Conservation (phyloP, 768 basidiomycete genomes). For the Suillus placidus region DNA sequence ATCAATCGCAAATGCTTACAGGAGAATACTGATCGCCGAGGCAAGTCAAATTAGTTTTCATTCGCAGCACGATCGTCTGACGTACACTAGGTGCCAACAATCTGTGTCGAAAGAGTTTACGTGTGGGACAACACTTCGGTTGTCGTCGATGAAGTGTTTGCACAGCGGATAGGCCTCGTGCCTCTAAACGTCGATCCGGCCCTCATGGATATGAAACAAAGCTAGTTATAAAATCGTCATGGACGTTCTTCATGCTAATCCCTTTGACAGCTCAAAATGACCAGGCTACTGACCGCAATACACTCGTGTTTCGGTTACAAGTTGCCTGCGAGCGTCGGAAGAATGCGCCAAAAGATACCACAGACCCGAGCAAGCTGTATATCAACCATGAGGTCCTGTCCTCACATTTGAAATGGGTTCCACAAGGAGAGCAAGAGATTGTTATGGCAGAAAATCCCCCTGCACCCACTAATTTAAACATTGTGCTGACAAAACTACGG, state of each 20-base stretch:
- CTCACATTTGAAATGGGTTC: conserved; percentile 70
- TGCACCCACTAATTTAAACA: conserved; percentile 73
- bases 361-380: conserved; percentile 68
- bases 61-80: conserved; percentile 8
- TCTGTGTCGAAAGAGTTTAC: conserved; percentile 90
- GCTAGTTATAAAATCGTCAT: conserved; percentile 28
- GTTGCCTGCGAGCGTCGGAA: conserved; percentile 66
- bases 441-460: conserved; percentile 60
- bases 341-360: conserved; percentile 51
- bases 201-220: conserved; percentile 58
- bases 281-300: conserved; percentile 84
- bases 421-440: conserved; percentile 77
- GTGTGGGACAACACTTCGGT: conserved; percentile 95
- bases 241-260: neutral
- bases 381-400: conserved; percentile 70
- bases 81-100: conserved; percentile 73
- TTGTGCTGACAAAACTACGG: conserved; percentile 87
- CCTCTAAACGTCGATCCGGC: conserved; percentile 88
- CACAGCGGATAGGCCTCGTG: conserved; percentile 89
- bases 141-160: conserved; percentile 90
- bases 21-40: conserved; percentile 93
- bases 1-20: conserved; percentile 92
- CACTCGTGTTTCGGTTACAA: conserved; percentile 82
- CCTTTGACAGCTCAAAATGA: conserved; percentile 43
- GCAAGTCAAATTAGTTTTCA: conserved; percentile 43